Evolutionary conservation across 768 basidiomycete genomes (phyloP), one percentile per base, ranked within the genome.

Genomic region (Lactifluus hygrophoroides): DNA sequence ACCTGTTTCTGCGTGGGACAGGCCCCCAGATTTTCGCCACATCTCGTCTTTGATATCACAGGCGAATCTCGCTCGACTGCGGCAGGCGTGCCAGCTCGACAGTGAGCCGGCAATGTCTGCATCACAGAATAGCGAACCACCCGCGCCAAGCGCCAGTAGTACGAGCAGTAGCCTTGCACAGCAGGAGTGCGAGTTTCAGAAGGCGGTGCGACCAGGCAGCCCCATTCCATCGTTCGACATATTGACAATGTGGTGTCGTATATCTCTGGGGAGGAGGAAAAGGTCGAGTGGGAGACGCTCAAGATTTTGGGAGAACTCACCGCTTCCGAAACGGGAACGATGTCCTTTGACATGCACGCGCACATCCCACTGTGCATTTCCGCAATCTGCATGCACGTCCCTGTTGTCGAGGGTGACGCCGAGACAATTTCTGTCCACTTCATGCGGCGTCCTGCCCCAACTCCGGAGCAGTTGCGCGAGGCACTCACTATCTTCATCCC

Each of bases 211-310:
- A 68, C 95, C 94, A 6, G 93, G 90, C 43, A 90, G 88, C 61
- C 96, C 96, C 51, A 85, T 98, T 0, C 73, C 92, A 11, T 78
- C 80, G 43, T 77, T 99, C 56, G 96, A 98, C 72, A 90, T 97
- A 70, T 66, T 96, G 96, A 98, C 75, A 98, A 98, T 75, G 78
- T 99, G 69, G 86, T 99, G 1, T 96, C 96, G 5, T 85, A 90
- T 72, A 98, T 99, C 70, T 73, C 81, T 16, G 92, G 94, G 48
- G 95, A 97, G 68, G 90, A 93, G 66, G 96, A 98, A 69, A 99
- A 98, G 71, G 92, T 98, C 64, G 95, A 99, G 70, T 99, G 96
- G 96, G 96, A 99, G 75, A 87, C 91, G 6, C 80, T 89, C 66
- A 99, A 98, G 76, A 99, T 99, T 67, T 83, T 99, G 21, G 95